Percentiles rank a stretch among this genome's conserved stretches.
Evolutionary conservation across 2,329 filamentous ascomycete genomes (phyloP).

Genomic region (Pseudogymnoascus sp.): DNA sequence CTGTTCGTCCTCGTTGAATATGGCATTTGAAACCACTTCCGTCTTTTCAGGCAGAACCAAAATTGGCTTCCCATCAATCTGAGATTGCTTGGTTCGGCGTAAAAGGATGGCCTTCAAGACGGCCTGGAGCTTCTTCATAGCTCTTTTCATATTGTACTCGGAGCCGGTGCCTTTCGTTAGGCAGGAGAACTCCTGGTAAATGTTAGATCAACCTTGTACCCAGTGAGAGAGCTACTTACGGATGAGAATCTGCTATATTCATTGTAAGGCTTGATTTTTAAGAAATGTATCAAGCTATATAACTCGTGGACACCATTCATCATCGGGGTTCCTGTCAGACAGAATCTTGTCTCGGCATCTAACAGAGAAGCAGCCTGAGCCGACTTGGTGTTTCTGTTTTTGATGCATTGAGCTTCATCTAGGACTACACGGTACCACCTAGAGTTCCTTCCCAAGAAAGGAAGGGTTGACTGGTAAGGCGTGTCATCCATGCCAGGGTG

Average conservation of each 20-base stretch:
- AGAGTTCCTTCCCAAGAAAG: constrained; percentile 55
- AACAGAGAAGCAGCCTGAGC: constrained; percentile 56
- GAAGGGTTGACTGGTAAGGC: constrained; percentile 35
- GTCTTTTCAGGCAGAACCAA: constrained; percentile 61
- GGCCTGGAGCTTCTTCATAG: constrained; percentile 67
- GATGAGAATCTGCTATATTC: constrained; percentile 55
- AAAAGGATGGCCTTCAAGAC: constrained; percentile 76
- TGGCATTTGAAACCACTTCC: constrained; percentile 54
- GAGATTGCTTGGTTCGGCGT: constrained; percentile 72
- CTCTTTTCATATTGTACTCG: constrained; percentile 31
- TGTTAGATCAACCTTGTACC: constrained; percentile 16
- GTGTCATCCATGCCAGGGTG: constrained; percentile 32
- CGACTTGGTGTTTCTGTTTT: constrained; percentile 61
- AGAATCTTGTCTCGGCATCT: constrained; percentile 59
- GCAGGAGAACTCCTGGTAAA: constrained; percentile 36
- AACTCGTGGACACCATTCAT: constrained; percentile 80
- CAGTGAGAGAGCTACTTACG: constrained; percentile 33
- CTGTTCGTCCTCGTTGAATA: constrained; percentile 61
- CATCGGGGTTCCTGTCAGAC: constrained; percentile 78
- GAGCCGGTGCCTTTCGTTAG: constrained; percentile 23
- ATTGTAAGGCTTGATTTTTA: constrained; percentile 70
- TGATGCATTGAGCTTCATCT: constrained; percentile 77
- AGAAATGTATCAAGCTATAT: constrained; percentile 69
- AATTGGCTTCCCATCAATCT: constrained; percentile 74
- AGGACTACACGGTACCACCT: constrained; percentile 66